Evolutionary conservation across 2,329 filamentous ascomycete genomes (phyloP), one percentile per base, ranked within the genome.

Genomic region (Diaporthe amygdali): DNA sequence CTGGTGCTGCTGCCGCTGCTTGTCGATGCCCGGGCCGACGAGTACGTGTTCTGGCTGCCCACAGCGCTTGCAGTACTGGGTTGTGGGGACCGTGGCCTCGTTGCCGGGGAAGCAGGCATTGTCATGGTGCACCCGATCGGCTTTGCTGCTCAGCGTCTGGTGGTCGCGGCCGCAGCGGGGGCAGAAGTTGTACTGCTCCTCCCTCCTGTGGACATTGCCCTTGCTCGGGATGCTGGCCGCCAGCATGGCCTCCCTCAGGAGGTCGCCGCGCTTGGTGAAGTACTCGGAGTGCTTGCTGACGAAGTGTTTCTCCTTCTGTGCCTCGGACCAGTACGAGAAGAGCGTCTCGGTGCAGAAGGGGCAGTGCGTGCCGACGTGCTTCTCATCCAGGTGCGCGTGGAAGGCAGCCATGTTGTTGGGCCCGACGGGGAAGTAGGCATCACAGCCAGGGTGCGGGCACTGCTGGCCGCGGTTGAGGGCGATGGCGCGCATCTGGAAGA

Each of bases 361-460:
- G 67, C 83, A 84, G 51, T 77, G 78, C 9, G 76, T 72, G 1
- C 73, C 72, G n/a, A 73, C 51, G 61, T 87, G 85, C 0, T 70
- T 74, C n/a, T 77, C 72, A 32, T 73, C 59, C 5, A 84, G 46
- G 66, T 87, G 85, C 7, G 69, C 68, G 17, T 79, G 74, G n/a
- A 85, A 77, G 17, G 32, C 30, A 12, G 39, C 32, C 3, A 73
- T 75, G 2, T 74, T 72, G 1, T 73, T 52, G 4, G 84, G 76
- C 20, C 75, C 72, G 4, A 77, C 73, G 5, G 77, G 74, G 70
- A 81, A 84, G 17, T 74, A 76, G n/a, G 78, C 79, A 0, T 75
- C 56, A 68, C 85, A 87, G 32, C 75, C 77, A 3, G 74, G 44
- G 52, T 82, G 84, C 0, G 82, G 82, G 52, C 84, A 87, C n/a